phyloP scores from a whole-genome alignment of 2,329 filamentous ascomycete species.

The Fonsecaea pedrosoi region DNA sequence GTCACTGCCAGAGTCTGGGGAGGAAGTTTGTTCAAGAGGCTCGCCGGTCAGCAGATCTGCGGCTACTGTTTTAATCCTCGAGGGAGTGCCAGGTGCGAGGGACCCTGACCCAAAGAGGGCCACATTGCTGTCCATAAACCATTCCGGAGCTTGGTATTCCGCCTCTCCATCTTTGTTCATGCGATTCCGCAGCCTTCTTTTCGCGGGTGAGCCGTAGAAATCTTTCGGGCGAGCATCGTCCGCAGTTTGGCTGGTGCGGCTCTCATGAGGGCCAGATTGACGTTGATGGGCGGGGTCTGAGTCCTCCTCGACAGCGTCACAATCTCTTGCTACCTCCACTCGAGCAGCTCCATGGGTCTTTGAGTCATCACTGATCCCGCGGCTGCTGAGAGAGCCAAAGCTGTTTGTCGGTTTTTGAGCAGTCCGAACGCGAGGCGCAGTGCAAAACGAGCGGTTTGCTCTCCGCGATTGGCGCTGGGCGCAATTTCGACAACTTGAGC shows the following conservation, averaged over 20 bases:
- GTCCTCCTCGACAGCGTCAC: constrained; percentile 8
- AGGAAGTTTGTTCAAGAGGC: constrained; percentile 19
- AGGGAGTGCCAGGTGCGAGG: constrained; percentile 17
- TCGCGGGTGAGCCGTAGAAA: constrained; percentile 35
- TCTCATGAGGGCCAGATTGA: constrained; percentile 5
- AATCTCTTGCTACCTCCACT: constrained; percentile 24
- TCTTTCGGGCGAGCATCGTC: constrained; percentile 10
- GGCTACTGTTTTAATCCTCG: constrained; percentile 27
- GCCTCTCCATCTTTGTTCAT: constrained; percentile 24
- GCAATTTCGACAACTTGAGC: constrained; percentile 32
- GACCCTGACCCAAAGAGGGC: constrained; percentile 21
- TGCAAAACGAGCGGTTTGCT: constrained; percentile 31
- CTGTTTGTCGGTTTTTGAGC: constrained; percentile 26
- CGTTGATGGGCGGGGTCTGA: constrained; percentile 11
- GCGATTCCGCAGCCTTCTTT: constrained; percentile 33
- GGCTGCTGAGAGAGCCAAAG: constrained; percentile 20
- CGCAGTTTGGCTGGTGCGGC: constrained; percentile 12
- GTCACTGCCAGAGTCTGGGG: constrained; percentile 14
- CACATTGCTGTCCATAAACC: constrained; percentile 36
- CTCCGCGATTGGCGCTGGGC: constrained; percentile 26
- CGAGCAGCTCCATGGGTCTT: constrained; percentile 15
- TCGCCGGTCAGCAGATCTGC: constrained; percentile 32
- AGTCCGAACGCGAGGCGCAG: constrained; percentile 22
- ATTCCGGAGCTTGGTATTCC: constrained; percentile 30
- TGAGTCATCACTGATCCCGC: constrained; percentile 19